Base-by-base conservation (phyloP, 2,329 filamentous ascomycete species). In the Gliomastix tumulicola region DNA sequence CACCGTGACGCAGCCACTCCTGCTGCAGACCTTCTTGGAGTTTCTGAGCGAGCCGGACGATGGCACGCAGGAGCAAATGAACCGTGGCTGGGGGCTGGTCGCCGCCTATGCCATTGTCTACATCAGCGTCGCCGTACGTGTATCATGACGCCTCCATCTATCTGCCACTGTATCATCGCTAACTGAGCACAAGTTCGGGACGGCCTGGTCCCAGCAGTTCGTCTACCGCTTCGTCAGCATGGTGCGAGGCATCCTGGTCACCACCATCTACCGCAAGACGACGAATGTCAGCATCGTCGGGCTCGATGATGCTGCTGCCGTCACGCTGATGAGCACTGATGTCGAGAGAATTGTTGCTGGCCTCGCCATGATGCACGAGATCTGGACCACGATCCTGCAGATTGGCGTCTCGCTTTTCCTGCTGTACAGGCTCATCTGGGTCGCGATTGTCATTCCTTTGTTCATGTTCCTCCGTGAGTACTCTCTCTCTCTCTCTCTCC, bases 131-230 rank as follows among this genome's bases (percentile, higher is more conserved):
- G 37, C 46, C 9, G 31, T 49, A 7, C n/a, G 27, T 30, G n/a
- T n/a, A n/a, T n/a, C n/a, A n/a, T n/a, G n/a, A n/a, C n/a, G n/a
- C n/a, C n/a, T n/a, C n/a, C n/a, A n/a, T n/a, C n/a, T n/a, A n/a
- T n/a, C n/a, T n/a, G n/a, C n/a, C n/a, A n/a, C n/a, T n/a, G n/a
- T n/a, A n/a, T n/a, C n/a, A n/a, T n/a, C n/a, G n/a, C n/a, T n/a
- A 16, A n/a, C 7, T 30, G 7, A 7, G 13, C 7, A 30, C 7
- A 6, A 54, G 49, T 41, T 53, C 7, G 39, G 49, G 7, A 59
- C 49, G 10, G 55, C 53, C 2, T 59, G 56, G 47, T 57, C 56
- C 32, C 54, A 58, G 22, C 53, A 60, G 19, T 37, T 56, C 7
- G 49, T 49, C 3, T 58, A 51, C 21, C 44, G 56, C 5, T 51